These are phyloP conservation scores for Gossypium stocksii DNA, from an alignment of 345 rosid genomes.

Conservation along the genomic window DNA sequence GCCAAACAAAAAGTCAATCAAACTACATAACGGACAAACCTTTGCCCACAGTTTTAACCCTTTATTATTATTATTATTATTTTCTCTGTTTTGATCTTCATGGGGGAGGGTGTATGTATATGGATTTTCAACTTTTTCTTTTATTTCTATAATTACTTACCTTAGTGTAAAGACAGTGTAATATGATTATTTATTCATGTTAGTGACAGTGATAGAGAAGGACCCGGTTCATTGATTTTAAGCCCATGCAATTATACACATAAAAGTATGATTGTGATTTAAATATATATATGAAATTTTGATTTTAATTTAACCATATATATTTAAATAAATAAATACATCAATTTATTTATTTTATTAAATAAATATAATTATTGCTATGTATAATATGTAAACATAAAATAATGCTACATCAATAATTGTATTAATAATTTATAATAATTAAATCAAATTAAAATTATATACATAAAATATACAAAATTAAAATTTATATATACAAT, in stretches of 20 bases:
- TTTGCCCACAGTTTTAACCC: neutral
- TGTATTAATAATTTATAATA: no score
- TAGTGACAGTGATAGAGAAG: neutral
- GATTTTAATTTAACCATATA: no score
- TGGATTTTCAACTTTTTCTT: neutral
- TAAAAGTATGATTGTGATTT: no score
- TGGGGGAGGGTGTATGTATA: neutral
- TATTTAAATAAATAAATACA: no score
- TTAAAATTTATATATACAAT: no score
- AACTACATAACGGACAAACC: neutral
- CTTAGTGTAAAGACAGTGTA: neutral
- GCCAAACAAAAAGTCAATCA: neutral
- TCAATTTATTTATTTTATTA: no score
- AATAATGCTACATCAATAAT: no score
- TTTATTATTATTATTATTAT: neutral
- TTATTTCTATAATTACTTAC: neutral
- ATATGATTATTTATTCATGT: neutral
- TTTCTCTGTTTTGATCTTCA: neutral
- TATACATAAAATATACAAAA: no score
- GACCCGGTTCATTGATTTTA: neutral
- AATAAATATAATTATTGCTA: no score
- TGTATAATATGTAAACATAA: no score
- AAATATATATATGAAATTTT: no score
- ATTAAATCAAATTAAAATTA: no score
- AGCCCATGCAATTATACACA: rapidly evolving